Conservation (phyloP, 2,329 filamentous ascomycete genomes). For the Pestalotiopsis sp. region DNA sequence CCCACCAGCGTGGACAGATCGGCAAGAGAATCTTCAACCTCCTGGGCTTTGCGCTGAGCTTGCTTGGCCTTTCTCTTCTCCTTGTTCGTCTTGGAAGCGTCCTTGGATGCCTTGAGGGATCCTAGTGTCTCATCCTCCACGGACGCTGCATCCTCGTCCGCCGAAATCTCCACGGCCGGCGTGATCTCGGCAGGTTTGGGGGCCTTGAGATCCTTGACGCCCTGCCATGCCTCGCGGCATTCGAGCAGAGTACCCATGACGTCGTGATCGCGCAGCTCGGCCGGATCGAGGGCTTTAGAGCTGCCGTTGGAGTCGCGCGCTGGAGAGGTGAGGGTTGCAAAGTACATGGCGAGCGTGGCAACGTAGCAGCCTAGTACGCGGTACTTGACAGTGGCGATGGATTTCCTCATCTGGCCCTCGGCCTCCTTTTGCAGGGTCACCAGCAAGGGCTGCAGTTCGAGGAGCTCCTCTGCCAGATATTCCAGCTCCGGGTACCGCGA, state of each 20-base stretch:
- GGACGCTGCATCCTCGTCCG: constrained; percentile 34
- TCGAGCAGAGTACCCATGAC: constrained; percentile 85
- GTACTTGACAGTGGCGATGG: constrained; percentile 71
- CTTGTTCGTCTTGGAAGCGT: constrained; percentile 7
- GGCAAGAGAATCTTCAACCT: constrained; percentile 71
- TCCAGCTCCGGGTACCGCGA: constrained; percentile 92
- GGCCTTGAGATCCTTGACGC: constrained; percentile 67
- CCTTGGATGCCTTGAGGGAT: constrained; percentile 20
- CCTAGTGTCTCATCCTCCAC: constrained; percentile 37
- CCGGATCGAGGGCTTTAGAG: constrained; percentile 68
- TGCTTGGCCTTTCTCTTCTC: constrained; percentile 41
- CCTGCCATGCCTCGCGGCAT: constrained; percentile 80
- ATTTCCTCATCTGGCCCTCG: constrained; percentile 51
- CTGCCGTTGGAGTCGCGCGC: constrained; percentile 60
- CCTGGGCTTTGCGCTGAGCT: constrained; percentile 47
- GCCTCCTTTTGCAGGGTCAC: constrained; percentile 61
- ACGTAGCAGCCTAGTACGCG: constrained; percentile 85
- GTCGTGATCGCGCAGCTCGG: constrained; percentile 84
- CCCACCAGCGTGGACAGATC: constrained; percentile 68
- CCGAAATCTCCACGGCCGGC: constrained; percentile 23
- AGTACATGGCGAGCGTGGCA: constrained; percentile 88
- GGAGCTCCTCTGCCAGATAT: constrained; percentile 78
- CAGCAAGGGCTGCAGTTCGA: constrained; percentile 70
- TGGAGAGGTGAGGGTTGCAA: constrained; percentile 86
- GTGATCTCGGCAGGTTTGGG: constrained; percentile 34